Conservation (phyloP, 2,329 filamentous ascomycete genomes). For the Botryosphaeria dothidea region DNA sequence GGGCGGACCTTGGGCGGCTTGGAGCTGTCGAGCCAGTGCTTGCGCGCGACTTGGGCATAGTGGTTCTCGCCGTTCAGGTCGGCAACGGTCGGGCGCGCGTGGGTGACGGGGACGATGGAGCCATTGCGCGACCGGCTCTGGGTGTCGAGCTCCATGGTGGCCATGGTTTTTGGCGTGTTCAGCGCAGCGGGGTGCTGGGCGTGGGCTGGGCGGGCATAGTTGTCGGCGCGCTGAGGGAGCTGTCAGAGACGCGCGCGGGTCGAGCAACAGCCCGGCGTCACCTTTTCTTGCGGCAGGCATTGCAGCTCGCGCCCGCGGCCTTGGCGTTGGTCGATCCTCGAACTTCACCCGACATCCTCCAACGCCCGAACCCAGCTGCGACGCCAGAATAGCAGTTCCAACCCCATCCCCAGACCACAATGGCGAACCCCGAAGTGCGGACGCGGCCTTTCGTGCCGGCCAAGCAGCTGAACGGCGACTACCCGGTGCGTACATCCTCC, state of each 20-base stretch:
- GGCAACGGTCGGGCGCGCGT: conserved; percentile 63
- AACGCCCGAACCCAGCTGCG: background rate
- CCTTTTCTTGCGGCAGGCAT: conserved; percentile 13
- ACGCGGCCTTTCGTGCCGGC: conserved; percentile 62
- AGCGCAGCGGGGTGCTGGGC: conserved; percentile 4
- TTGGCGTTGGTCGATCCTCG: background rate
- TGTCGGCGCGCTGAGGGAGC: conserved; percentile 16
- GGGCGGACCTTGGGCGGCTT: conserved; percentile 69
- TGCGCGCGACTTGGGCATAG: conserved; percentile 71
- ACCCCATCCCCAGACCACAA: background rate
- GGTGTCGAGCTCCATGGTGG: conserved; percentile 31
- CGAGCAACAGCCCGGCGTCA: background rate
- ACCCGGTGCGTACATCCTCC: conserved; percentile 67
- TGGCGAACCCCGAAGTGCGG: conserved; percentile 19
- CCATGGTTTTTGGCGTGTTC: conserved; percentile 3
- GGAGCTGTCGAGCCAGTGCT: conserved; percentile 76
- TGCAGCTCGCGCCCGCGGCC: conserved; percentile 7
- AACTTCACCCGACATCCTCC: conserved; percentile 17
- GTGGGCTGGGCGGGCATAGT: conserved; percentile 9
- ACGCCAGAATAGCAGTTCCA: background rate
- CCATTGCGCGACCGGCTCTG: conserved; percentile 22
- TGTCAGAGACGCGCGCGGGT: conserved; percentile 15
- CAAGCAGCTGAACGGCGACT: conserved; percentile 80
- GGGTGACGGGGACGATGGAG: conserved; percentile 27
- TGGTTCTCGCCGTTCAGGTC: conserved; percentile 69